Conservation (phyloP, 495 filamentous ascomycete species). For the Rhypophila decipiens region DNA sequence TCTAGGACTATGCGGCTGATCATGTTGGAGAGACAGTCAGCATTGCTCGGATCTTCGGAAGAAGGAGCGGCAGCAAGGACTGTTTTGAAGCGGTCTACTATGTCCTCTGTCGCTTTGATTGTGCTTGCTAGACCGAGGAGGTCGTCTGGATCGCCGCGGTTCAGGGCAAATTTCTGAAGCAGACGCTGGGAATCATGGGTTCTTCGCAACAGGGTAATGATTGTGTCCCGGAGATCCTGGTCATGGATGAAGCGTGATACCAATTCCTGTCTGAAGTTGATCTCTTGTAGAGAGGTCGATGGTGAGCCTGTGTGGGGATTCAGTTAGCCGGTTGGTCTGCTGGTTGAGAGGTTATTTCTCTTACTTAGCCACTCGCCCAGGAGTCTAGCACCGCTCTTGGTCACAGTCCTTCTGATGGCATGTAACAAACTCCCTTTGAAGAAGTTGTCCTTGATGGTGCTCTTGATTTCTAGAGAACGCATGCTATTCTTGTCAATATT, state of each 20-base stretch:
- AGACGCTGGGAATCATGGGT: constrained; percentile 84
- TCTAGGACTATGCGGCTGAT: constrained; percentile 59
- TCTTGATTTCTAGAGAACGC: constrained; percentile 80
- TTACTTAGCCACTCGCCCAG: constrained; percentile 76
- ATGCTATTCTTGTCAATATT: constrained; percentile 85
- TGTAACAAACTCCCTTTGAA: constrained; percentile 82
- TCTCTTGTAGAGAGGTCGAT: constrained; percentile 72
- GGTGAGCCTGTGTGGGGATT: constrained; percentile 52
- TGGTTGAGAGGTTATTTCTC: too few relatives aligned
- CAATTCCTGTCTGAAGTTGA: constrained; percentile 75
- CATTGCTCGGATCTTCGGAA: background rate
- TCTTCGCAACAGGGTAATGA: constrained; percentile 60
- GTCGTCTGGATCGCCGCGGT: constrained; percentile 91
- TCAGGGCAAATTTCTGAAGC: constrained; percentile 87
- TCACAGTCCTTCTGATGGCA: constrained; percentile 79
- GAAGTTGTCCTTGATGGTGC: constrained; percentile 67
- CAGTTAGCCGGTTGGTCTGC: constrained; percentile 7
- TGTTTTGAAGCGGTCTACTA: too few relatives aligned
- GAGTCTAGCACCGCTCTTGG: constrained; percentile 80
- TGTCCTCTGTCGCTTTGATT: constrained; percentile 67
- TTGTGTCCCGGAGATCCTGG: constrained; percentile 56
- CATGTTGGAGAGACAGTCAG: constrained; percentile 47
- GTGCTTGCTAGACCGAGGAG: constrained; percentile 75
- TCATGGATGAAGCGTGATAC: constrained; percentile 66
- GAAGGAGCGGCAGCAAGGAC: constrained; percentile 22